A percentile compares a stretch with the other conserved stretches of the same genome.
Evolutionary conservation across 106 monocot species (phyloP).

Genomic region (Allium cepa): DNA sequence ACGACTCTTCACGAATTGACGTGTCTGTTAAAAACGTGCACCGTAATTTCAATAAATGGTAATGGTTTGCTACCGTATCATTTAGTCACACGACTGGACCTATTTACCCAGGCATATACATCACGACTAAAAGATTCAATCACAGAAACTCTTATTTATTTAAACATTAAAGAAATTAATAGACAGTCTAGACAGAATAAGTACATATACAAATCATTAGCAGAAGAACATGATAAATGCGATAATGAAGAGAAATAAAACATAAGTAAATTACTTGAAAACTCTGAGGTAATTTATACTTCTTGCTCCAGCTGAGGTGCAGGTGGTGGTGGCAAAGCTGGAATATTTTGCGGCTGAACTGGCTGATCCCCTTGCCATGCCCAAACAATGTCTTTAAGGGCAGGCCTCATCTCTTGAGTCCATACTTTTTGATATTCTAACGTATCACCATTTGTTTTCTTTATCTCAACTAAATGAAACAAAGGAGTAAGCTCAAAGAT

Average conservation of each 20-base stretch:
- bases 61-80: no score
- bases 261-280: slow-evolving; percentile 3
- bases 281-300: neutral
- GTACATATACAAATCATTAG: no score
- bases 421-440: slow-evolving; percentile 29
- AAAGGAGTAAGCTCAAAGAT: slow-evolving; percentile 26
- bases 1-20: no score
- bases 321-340: neutral
- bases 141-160: no score
- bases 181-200: no score
- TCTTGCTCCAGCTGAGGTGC: neutral
- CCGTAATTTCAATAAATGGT: no score
- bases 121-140: no score
- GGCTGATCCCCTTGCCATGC: slow-evolving; percentile 11
- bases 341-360: slow-evolving; percentile 6
- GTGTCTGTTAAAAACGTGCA: no score
- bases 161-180: no score
- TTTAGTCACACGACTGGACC: no score
- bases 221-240: neutral
- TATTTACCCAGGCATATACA: no score
- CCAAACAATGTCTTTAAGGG: slow-evolving; percentile 10
- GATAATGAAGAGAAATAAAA: neutral
- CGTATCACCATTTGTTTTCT: slow-evolving; percentile 21
- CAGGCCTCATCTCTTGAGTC: slow-evolving; percentile 18
- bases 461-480: slow-evolving; percentile 28